phyloP scores from a whole-genome alignment of 345 rosid genomes.

The Gossypium herbaceum region DNA sequence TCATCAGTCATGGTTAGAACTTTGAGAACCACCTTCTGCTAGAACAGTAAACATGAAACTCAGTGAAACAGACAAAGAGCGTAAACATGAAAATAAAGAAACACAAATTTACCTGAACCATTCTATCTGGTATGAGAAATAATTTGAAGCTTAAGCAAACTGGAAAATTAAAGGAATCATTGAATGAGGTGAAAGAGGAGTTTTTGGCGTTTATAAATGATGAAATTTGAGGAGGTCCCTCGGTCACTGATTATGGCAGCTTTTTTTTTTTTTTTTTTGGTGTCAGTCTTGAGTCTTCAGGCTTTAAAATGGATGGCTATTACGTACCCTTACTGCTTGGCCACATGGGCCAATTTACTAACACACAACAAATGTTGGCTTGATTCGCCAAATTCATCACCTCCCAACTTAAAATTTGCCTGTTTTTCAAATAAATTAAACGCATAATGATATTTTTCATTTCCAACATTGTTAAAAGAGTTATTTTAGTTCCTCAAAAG shows the following conservation, averaged over 20 bases:
- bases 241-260: neutral
- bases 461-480: too few relatives aligned
- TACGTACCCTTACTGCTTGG: neutral
- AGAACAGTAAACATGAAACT: neutral
- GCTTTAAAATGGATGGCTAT: neutral
- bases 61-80: neutral
- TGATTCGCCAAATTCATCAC: too few relatives aligned
- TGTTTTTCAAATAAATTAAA: neutral
- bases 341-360: neutral
- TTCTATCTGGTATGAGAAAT: conserved; percentile 15
- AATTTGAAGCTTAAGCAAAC: neutral
- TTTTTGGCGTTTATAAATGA: neutral
- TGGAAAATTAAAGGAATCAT: neutral
- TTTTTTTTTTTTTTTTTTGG: neutral
- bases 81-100: conserved; percentile 14
- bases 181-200: neutral
- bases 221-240: neutral
- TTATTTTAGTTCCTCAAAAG: too few relatives aligned
- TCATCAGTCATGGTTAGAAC: conserved; percentile 91
- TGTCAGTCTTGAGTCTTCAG: neutral
- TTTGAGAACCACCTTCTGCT: conserved; percentile 77
- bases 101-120: conserved; percentile 61
- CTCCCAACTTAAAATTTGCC: neutral
- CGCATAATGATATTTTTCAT: too few relatives aligned
- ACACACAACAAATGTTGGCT: too few relatives aligned